Conservation (phyloP, 306 rosid genomes). For the Trifolium dubium region DNA sequence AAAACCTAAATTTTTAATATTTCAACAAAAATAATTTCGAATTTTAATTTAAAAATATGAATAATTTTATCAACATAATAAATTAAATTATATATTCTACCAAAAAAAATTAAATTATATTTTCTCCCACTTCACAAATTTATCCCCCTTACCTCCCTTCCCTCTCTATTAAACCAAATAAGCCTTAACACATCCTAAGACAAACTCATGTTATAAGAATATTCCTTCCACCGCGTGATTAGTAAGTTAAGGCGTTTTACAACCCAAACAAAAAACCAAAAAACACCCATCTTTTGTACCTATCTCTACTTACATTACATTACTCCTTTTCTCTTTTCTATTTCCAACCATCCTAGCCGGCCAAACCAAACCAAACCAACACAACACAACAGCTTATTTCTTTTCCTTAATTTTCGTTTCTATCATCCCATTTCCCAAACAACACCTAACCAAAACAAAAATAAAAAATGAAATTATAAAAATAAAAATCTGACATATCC, state of each 20-base stretch:
- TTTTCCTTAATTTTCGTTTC: not conserved
- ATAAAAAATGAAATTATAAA: not conserved
- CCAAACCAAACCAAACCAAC: slow-evolving; percentile 8
- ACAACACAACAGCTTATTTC: not conserved
- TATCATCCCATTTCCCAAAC: slow-evolving; percentile 1
- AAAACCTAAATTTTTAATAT: no score
- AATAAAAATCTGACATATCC: slow-evolving; percentile 36
- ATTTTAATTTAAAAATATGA: no score
- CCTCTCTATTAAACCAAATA: no score
- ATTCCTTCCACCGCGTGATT: not conserved
- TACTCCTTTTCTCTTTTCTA: no score
- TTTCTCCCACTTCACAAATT: no score
- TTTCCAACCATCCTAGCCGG: not conserved
- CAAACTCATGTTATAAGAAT: not conserved
- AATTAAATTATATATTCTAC: no score
- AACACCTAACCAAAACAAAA: not conserved
- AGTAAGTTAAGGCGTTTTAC: not conserved
- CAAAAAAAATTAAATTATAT: no score
- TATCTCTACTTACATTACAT: no score
- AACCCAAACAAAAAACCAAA: not conserved
- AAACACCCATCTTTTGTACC: not conserved
- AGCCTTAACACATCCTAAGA: no score
- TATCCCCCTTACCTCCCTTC: no score
- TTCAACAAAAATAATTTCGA: no score
- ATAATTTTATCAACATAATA: no score